These are phyloP conservation scores for Cryphonectria parasitica DNA, from an alignment of 2,329 filamentous ascomycete genomes.

Conservation along the genomic window DNA sequence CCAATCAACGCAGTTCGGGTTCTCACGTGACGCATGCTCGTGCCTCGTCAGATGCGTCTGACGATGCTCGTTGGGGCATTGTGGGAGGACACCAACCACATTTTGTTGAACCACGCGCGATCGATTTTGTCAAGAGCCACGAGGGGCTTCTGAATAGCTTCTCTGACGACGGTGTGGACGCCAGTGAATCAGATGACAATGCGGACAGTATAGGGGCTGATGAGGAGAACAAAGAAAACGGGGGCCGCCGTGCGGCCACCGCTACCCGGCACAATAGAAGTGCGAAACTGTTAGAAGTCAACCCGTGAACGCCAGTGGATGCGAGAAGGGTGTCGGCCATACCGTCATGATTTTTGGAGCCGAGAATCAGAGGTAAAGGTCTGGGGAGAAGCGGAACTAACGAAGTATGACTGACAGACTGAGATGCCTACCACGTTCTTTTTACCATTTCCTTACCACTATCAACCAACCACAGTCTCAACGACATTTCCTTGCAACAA, in stretches of 20 bases:
- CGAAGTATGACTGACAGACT: constrained; percentile 22
- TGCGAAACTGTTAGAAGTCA: constrained; percentile 72
- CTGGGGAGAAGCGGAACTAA: constrained; percentile 8
- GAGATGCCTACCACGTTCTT: constrained; percentile 29
- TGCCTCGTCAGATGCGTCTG: constrained; percentile 64
- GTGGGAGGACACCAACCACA: constrained; percentile 53
- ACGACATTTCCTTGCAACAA: constrained; percentile 29
- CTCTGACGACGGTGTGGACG: constrained; percentile 39
- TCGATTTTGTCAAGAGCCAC: constrained; percentile 54
- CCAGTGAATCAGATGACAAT: constrained; percentile 30
- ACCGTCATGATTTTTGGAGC: constrained; percentile 20
- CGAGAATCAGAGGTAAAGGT: constrained; percentile 13
- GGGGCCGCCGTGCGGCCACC: constrained; percentile 69
- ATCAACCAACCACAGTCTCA: constrained; percentile 25
- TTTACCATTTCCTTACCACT: constrained; percentile 19
- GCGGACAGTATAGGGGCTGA: constrained; percentile 30
- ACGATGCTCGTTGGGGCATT: constrained; percentile 54
- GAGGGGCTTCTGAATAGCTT: constrained; percentile 54
- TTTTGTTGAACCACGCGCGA: constrained; percentile 62
- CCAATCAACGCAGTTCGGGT: constrained; percentile 36
- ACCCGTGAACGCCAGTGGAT: constrained; percentile 58
- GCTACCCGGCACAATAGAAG: constrained; percentile 75
- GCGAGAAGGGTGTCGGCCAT: constrained; percentile 40
- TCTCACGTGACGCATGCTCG: constrained; percentile 42
- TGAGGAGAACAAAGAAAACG: constrained; percentile 43